Conservation (phyloP, 192 early-diverging fungal genomes). For the Coemansia sp. region DNA sequence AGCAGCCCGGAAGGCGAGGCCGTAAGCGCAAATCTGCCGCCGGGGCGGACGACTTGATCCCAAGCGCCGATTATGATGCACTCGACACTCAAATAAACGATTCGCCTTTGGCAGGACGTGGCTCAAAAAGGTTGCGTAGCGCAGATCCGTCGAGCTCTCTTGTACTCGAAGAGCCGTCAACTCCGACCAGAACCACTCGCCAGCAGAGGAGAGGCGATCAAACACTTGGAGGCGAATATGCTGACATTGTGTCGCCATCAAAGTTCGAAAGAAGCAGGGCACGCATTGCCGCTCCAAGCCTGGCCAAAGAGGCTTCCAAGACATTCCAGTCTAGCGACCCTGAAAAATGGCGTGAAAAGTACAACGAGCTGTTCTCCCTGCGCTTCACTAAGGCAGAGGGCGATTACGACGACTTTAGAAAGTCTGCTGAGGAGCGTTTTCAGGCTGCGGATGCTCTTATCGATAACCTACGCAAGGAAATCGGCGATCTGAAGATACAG, state of each 20-base stretch:
- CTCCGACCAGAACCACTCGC: background rate
- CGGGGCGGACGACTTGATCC: background rate
- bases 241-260: constrained; percentile 47
- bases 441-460: constrained; percentile 39
- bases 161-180: background rate
- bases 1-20: constrained; percentile 16
- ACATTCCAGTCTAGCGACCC: constrained; percentile 12
- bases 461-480: constrained; percentile 35
- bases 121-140: constrained; percentile 1
- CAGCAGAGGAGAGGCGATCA: background rate
- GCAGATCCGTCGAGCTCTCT: background rate
- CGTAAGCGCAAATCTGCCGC: constrained; percentile 30
- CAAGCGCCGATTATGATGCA: background rate
- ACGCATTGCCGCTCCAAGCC: constrained; percentile 11
- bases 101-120: constrained; percentile 23
- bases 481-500: constrained; percentile 23
- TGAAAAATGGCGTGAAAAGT: constrained; percentile 46
- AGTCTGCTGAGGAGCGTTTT: constrained; percentile 38
- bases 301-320: background rate
- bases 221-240: constrained; percentile 7
- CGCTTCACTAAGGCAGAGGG: constrained; percentile 42
- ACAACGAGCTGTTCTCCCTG: constrained; percentile 40
- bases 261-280: constrained; percentile 39
- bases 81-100: background rate
- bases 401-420: constrained; percentile 33